phyloP scores from a whole-genome alignment of 2,329 filamentous ascomycete species.

The Purpureocillium takamizusanense region DNA sequence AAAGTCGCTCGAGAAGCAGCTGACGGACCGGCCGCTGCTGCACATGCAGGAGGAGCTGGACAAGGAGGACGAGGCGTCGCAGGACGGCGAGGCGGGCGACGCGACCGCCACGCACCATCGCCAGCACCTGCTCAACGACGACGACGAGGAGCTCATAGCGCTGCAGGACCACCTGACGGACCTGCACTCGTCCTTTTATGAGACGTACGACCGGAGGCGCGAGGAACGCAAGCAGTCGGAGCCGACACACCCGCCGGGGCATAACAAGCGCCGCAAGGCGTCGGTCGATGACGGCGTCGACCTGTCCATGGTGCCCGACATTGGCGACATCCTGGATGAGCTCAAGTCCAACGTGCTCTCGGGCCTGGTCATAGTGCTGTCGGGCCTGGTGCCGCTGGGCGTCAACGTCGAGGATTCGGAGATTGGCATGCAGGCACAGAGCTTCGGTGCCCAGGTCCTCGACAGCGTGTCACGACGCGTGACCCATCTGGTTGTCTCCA shows the following conservation, averaged over 20 bases:
- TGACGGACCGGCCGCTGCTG: conserved; percentile 80
- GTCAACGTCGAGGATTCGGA: conserved; percentile 74
- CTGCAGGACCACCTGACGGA: conserved; percentile 67
- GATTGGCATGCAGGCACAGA: conserved; percentile 76
- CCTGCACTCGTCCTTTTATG: conserved; percentile 74
- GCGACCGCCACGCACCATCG: conserved; percentile 29
- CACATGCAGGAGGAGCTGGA: conserved; percentile 89
- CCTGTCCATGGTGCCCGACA: conserved; percentile 61
- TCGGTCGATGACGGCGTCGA: conserved; percentile 33
- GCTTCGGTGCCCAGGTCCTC: conserved; percentile 65
- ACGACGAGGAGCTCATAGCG: conserved; percentile 72
- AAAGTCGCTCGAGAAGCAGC: conserved; percentile 76
- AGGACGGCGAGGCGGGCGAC: conserved; percentile 15
- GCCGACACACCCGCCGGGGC: conserved; percentile 23
- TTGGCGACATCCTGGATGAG: conserved; percentile 72
- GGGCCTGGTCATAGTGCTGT: conserved; percentile 74
- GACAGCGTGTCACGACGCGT: conserved; percentile 51
- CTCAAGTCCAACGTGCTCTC: conserved; percentile 72
- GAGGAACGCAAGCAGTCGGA: conserved; percentile 23
- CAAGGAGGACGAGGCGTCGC: conserved; percentile 50
- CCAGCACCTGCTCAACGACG: conserved; percentile 77
- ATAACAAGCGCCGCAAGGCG: conserved; percentile 20
- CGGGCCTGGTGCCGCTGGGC: conserved; percentile 79
- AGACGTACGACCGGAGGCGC: conserved; percentile 61
- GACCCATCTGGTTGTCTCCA: conserved; percentile 67